Evolutionary conservation across 441 rosid species (phyloP).

Genomic region (Adansonia madagascariensis): DNA sequence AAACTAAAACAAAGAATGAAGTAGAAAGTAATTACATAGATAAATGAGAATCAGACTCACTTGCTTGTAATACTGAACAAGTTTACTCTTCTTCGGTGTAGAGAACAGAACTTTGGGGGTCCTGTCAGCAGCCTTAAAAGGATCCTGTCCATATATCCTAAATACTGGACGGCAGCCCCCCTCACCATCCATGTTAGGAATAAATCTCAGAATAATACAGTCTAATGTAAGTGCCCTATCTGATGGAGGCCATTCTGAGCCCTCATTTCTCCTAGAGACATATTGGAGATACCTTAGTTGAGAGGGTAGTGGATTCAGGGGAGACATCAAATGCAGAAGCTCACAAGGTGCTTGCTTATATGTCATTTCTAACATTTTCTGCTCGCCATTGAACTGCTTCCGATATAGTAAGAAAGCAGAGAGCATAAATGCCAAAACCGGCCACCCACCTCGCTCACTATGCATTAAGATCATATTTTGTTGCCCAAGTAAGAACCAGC

Average conservation of each 20-base stretch:
- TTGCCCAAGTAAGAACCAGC: slow-evolving; percentile 74
- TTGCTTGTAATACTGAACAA: slow-evolving; percentile 70
- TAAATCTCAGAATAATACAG: slow-evolving; percentile 64
- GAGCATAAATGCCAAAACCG: slow-evolving; percentile 90
- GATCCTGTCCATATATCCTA: slow-evolving; percentile 85
- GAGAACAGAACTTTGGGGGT: slow-evolving; percentile 76
- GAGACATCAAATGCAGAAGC: slow-evolving; percentile 69
- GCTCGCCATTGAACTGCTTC: slow-evolving; percentile 72
- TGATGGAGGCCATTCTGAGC: slow-evolving; percentile 78
- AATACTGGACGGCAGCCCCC: slow-evolving; percentile 88
- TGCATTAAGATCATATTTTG: slow-evolving; percentile 79
- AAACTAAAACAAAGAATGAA: background rate
- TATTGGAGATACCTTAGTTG: slow-evolving; percentile 91
- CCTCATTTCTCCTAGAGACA: slow-evolving; percentile 77
- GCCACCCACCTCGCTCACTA: slow-evolving; percentile 91
- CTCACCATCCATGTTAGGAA: slow-evolving; percentile 70
- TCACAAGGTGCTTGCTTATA: slow-evolving; percentile 87
- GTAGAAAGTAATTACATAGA: background rate
- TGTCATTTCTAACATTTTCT: slow-evolving; percentile 80
- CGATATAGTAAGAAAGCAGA: slow-evolving; percentile 75
- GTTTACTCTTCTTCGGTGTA: slow-evolving; percentile 68
- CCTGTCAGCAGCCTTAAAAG: slow-evolving; percentile 61
- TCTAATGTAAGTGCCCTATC: slow-evolving; percentile 82
- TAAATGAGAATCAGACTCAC: slow-evolving; percentile 41
- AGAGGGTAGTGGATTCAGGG: slow-evolving; percentile 82